These are phyloP conservation scores for Kalmusia sp. DNA, from an alignment of 2,329 filamentous ascomycete species.

Conservation along the genomic window DNA sequence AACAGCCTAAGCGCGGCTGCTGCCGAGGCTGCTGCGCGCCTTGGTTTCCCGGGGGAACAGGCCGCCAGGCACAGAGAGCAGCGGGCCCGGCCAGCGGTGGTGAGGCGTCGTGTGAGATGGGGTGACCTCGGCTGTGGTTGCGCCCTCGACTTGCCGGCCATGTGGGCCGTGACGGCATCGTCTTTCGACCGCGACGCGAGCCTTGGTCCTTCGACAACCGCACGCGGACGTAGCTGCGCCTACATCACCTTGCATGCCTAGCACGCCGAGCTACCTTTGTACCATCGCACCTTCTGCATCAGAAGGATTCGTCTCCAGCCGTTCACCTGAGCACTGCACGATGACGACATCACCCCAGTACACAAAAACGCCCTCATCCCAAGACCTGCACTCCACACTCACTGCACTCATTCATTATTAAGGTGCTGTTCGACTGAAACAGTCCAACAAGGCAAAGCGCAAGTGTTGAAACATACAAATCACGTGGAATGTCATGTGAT, in stretches of 20 bases:
- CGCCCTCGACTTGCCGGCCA: neutral
- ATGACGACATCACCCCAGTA: neutral
- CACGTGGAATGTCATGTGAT: too few species aligned
- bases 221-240: conserved; percentile 1
- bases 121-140: conserved; percentile 4
- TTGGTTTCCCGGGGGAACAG: neutral
- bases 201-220: conserved; percentile 1
- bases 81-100: neutral
- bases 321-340: neutral
- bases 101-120: conserved; percentile 7
- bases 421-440: too few species aligned
- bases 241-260: conserved; percentile 1
- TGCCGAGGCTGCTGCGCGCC: neutral
- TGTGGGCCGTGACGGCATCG: neutral
- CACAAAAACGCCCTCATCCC: neutral
- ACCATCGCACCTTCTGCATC: neutral
- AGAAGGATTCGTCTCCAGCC: neutral
- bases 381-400: neutral
- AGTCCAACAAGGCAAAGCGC: too few species aligned
- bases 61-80: neutral
- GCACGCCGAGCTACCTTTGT: neutral
- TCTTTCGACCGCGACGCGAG: neutral
- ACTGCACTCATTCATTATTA: too few species aligned
- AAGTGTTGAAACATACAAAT: too few species aligned
- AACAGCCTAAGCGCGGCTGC: conserved; percentile 6